Evolutionary conservation across 345 rosid genomes (phyloP).

Genomic region (Psidium guajava): DNA sequence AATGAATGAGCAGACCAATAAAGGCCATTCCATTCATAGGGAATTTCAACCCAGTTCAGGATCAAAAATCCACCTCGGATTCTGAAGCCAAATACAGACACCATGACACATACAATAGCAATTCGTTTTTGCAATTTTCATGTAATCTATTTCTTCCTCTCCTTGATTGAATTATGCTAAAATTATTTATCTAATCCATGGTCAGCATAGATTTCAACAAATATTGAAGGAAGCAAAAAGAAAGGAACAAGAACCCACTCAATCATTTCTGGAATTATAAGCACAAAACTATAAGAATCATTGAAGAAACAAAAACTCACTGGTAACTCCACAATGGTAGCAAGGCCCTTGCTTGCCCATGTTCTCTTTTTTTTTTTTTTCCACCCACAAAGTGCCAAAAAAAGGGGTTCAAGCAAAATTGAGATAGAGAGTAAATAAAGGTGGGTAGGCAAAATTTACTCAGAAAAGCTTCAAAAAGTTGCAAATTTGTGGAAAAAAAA

Average conservation of each 20-base stretch:
- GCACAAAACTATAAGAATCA: not conserved
- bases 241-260: not conserved
- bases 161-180: not conserved
- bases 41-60: not conserved
- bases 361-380: slow-evolving; percentile 2
- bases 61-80: not conserved
- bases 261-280: not conserved
- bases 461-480: not conserved
- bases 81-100: not conserved
- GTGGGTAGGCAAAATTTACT: not conserved
- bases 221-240: not conserved
- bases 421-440: not conserved
- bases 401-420: slow-evolving; percentile 6
- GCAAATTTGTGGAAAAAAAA: not conserved
- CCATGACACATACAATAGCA: not conserved
- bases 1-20: not conserved
- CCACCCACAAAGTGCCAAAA: slow-evolving; percentile 3
- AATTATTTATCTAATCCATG: not conserved
- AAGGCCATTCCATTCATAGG: not conserved
- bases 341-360: slow-evolving; percentile 99
- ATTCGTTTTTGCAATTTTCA: not conserved
- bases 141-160: not conserved
- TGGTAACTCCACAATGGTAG: slow-evolving; percentile 96
- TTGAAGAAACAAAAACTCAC: slow-evolving; percentile 55
- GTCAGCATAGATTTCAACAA: not conserved